A percentile compares a stretch with the other conserved stretches of the same genome.
Evolutionary conservation across 2,329 filamentous ascomycete genomes (phyloP).

Genomic region (Microcera coccophila): DNA sequence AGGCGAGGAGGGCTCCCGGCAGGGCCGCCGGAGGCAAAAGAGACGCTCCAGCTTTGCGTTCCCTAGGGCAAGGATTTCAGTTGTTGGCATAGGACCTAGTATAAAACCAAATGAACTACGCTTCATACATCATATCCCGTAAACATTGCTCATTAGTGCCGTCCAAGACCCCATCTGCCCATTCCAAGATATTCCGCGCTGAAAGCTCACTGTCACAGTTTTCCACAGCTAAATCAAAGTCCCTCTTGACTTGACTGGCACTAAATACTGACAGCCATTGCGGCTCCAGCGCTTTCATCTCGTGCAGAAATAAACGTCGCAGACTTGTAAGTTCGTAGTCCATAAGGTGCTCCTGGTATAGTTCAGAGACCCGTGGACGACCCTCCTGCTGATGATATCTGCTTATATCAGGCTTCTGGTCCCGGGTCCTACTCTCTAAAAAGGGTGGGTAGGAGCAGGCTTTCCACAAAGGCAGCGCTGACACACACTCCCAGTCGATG

Average conservation of each 20-base stretch:
- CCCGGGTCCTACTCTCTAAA: conserved; percentile 25
- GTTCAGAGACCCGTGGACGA: conserved; percentile 23
- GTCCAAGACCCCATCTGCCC: conserved; percentile 2
- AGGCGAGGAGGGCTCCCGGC: too few species aligned
- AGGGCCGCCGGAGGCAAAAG: too few species aligned
- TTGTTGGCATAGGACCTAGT: too few species aligned
- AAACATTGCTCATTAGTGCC: neutral
- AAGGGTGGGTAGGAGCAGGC: conserved; percentile 33
- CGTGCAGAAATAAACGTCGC: conserved; percentile 28
- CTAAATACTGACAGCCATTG: conserved; percentile 25
- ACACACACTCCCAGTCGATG: conserved; percentile 43
- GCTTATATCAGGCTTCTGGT: conserved; percentile 31
- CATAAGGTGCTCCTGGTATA: conserved; percentile 40
- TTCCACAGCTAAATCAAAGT: conserved; percentile 12
- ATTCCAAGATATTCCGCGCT: conserved; percentile 5
- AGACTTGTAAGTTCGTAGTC: conserved; percentile 40
- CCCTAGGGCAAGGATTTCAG: too few species aligned
- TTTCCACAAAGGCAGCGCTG: conserved; percentile 38
- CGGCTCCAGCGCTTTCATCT: conserved; percentile 30
- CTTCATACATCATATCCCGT: conserved; percentile 1
- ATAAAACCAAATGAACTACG: too few species aligned
- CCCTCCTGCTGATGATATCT: conserved; percentile 32
- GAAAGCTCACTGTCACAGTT: conserved; percentile 6
- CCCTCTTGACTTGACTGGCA: conserved; percentile 1
- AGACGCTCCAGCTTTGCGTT: too few species aligned